Percentiles rank a stretch among this genome's conserved stretches.
Conservation (phyloP, 2,329 filamentous ascomycete species). For the Diaporthe sp. region DNA sequence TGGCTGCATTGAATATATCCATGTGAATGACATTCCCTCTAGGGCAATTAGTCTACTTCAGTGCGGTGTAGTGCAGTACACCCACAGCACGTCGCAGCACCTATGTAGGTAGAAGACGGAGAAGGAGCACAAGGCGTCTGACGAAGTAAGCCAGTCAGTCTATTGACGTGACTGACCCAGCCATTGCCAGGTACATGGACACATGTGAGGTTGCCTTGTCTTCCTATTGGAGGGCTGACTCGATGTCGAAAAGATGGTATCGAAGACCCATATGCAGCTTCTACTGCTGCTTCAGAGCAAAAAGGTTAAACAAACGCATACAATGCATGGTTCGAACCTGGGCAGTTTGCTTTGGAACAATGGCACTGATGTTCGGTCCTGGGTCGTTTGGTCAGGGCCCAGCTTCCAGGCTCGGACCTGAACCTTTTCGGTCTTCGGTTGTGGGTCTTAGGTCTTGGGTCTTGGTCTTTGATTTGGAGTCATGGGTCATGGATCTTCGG, state of each 20-base stretch:
- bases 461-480: not conserved
- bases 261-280: not conserved
- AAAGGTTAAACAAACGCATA: not conserved
- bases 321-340: not conserved
- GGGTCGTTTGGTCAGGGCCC: not conserved
- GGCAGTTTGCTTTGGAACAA: not conserved
- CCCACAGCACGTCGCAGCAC: not conserved
- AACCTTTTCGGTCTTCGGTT: constrained; percentile 11
- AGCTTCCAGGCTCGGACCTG: not conserved
- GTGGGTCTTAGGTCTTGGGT: not conserved
- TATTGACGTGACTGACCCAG: constrained; percentile 17
- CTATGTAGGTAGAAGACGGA: not conserved
- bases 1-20: not conserved
- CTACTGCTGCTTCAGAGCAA: not conserved
- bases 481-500: not conserved
- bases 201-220: not conserved
- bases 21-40: not conserved
- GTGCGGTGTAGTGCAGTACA: not conserved
- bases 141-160: not conserved
- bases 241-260: not conserved
- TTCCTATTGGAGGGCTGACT: not conserved
- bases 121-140: not conserved
- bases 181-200: not conserved
- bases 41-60: not conserved
- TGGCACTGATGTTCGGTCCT: not conserved